Percentiles rank a stretch among this genome's conserved stretches.
Evolutionary conservation across 208 protist species (phyloP).

Genomic region (Leptomonas pyrrhocoris): DNA sequence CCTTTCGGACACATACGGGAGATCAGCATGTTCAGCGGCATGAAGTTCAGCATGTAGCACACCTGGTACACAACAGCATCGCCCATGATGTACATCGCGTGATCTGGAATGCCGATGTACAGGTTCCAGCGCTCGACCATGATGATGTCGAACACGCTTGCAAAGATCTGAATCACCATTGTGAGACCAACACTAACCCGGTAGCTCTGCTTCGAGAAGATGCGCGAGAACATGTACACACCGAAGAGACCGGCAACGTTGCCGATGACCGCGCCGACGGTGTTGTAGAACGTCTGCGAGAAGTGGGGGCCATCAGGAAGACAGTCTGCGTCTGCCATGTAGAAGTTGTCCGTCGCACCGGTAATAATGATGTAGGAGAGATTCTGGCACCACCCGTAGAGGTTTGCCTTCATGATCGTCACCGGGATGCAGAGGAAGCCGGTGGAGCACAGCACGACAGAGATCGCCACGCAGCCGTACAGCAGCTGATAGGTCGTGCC

Average conservation of each 20-base stretch:
- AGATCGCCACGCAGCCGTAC: constrained; percentile 33
- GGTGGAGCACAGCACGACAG: constrained; percentile 35
- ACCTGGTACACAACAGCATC: too few relatives aligned
- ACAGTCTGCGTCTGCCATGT: constrained; percentile 46
- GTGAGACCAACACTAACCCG: background rate
- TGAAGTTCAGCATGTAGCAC: too few relatives aligned
- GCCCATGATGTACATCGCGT: too few relatives aligned
- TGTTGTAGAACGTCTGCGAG: too few relatives aligned
- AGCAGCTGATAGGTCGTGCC: too few relatives aligned
- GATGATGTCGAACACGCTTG: too few relatives aligned
- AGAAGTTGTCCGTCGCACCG: constrained; percentile 62
- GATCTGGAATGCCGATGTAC: too few relatives aligned
- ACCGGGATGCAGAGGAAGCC: constrained; percentile 53
- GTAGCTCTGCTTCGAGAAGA: constrained; percentile 11
- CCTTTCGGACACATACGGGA: too few relatives aligned
- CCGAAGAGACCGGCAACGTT: constrained; percentile 3
- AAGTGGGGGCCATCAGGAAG: too few relatives aligned
- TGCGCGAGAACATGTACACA: constrained; percentile 4
- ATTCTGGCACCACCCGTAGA: constrained; percentile 45
- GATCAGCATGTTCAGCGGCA: too few relatives aligned
- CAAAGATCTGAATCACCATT: background rate
- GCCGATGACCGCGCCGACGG: constrained; percentile 23
- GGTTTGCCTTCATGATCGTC: constrained; percentile 52
- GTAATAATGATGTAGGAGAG: constrained; percentile 48
- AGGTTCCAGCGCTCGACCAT: too few relatives aligned